Evolutionary conservation across 139 green algal species (phyloP).

Genomic region (Chlorella sorokiniana): DNA sequence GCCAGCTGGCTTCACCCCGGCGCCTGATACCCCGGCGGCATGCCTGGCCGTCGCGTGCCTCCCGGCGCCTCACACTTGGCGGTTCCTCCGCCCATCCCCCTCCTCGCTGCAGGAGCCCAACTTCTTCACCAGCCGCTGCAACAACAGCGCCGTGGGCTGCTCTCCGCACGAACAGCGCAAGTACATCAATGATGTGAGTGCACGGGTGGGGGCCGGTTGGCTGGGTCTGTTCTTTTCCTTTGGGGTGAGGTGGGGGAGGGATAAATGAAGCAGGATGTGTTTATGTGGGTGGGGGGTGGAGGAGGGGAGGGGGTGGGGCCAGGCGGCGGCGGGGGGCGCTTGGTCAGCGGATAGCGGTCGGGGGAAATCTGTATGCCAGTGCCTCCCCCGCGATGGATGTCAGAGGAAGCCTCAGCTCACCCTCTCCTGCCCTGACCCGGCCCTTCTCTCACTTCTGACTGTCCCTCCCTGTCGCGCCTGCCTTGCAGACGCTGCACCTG

Average conservation of each 20-base stretch:
- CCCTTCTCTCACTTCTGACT: neutral
- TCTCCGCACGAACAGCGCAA: neutral
- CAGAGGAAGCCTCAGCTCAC: too few relatives aligned
- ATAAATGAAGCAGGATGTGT: too few relatives aligned
- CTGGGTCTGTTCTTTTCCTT: neutral
- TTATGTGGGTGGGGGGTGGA: neutral
- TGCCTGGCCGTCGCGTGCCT: too few relatives aligned
- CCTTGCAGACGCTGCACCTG: conserved; percentile 17
- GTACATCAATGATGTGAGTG: neutral
- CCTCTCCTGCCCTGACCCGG: too few relatives aligned
- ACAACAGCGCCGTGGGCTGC: neutral
- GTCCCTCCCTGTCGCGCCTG: neutral
- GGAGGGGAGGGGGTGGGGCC: neutral
- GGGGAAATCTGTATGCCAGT: too few relatives aligned
- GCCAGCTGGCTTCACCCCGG: neutral
- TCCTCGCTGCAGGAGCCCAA: neutral
- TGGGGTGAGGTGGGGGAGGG: neutral
- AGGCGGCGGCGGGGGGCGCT: too few relatives aligned
- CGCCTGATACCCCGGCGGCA: too few relatives aligned
- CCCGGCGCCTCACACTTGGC: neutral
- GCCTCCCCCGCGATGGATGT: too few relatives aligned
- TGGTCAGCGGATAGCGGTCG: too few relatives aligned
- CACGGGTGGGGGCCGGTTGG: neutral
- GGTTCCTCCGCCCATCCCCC: neutral
- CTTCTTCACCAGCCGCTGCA: neutral